Evolutionary conservation across 371 early-diverging fungal species (phyloP).

Genomic region (Thermomucor indicae-seudaticae): DNA sequence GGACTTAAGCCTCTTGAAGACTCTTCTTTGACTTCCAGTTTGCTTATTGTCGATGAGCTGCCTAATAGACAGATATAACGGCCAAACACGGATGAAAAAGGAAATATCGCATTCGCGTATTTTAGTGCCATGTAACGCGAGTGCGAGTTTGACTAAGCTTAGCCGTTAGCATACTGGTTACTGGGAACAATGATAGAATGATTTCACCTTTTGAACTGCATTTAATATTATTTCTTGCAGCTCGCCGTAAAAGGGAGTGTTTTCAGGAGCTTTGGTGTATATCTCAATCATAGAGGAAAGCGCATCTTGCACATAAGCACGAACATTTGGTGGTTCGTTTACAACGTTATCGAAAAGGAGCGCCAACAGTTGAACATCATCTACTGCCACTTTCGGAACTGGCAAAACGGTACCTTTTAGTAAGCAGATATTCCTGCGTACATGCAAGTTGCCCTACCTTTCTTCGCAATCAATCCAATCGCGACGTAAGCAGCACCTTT

Average conservation of each 20-base stretch:
- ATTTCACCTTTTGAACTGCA: slow-evolving; percentile 63
- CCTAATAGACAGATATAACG: slow-evolving; percentile 77
- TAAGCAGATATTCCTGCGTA: not conserved
- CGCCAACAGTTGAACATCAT: slow-evolving; percentile 57
- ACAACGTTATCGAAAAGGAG: slow-evolving; percentile 68
- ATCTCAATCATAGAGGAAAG: slow-evolving; percentile 77
- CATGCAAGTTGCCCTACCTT: slow-evolving; percentile 44
- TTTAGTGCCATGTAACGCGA: slow-evolving; percentile 60
- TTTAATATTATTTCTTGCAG: slow-evolving; percentile 49
- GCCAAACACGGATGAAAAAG: slow-evolving; percentile 67
- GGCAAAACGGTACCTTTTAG: not conserved
- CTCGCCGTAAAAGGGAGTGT: slow-evolving; percentile 32
- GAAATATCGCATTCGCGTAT: slow-evolving; percentile 73
- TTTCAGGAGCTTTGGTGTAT: slow-evolving; percentile 43
- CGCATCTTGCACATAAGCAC: slow-evolving; percentile 78
- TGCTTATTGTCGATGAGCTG: slow-evolving; percentile 51
- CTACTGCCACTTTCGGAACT: slow-evolving; percentile 64
- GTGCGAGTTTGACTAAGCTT: slow-evolving; percentile 26
- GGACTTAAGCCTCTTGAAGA: slow-evolving; percentile 53
- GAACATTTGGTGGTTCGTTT: slow-evolving; percentile 62
- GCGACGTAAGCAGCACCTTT: slow-evolving; percentile 85
- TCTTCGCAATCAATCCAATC: slow-evolving; percentile 69
- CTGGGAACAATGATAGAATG: not conserved
- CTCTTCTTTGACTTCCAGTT: slow-evolving; percentile 77
- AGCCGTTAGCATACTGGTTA: not conserved